Evolutionary conservation across 352 stramenopile genomes (phyloP).

Genomic region (Phytopythium aichiense): DNA sequence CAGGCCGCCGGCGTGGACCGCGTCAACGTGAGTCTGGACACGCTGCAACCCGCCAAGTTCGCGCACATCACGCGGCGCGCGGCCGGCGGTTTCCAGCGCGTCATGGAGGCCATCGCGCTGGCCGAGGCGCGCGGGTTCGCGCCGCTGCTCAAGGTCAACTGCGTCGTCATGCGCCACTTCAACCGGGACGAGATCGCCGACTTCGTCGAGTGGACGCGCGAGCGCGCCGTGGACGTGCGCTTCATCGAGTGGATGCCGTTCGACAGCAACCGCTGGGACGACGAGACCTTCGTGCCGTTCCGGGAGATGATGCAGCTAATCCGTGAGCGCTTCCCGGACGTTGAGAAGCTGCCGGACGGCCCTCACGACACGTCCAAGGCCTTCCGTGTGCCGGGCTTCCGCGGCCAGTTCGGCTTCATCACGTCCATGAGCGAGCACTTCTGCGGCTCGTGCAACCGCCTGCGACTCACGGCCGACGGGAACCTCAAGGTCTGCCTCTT

Average conservation of each 20-base stretch:
- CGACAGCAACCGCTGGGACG: conserved; percentile 95
- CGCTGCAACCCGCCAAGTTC: conserved; percentile 91
- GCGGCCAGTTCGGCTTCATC: conserved; percentile 93
- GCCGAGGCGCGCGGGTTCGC: conserved; percentile 46
- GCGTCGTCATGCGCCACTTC: conserved; percentile 94
- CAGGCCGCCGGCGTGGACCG: conserved; percentile 82
- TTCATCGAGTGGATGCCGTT: conserved; percentile 99
- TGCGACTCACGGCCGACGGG: conserved; percentile 96
- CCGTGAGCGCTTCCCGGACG: conserved; percentile 27
- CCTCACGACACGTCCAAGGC: conserved; percentile 96
- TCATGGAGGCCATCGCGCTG: conserved; percentile 83
- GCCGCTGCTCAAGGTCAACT: conserved; percentile 95
- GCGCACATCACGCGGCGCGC: conserved; percentile 90
- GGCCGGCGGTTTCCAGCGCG: conserved; percentile 56
- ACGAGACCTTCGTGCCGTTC: conserved; percentile 92
- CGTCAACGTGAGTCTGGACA: conserved; percentile 97
- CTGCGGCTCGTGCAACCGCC: conserved; percentile 95
- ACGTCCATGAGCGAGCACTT: conserved; percentile 98
- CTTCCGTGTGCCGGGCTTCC: conserved; percentile 70
- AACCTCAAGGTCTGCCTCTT: conserved; percentile 97
- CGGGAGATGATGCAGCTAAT: conserved; percentile 87
- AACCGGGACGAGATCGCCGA: conserved; percentile 94
- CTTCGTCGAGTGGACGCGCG: conserved; percentile 92
- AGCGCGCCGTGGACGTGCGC: conserved; percentile 89
- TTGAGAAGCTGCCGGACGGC: conserved; percentile 63